Evolutionary conservation across 306 rosid species (phyloP), one percentile per base, ranked within the genome.

Genomic region (Medicago truncatula): DNA sequence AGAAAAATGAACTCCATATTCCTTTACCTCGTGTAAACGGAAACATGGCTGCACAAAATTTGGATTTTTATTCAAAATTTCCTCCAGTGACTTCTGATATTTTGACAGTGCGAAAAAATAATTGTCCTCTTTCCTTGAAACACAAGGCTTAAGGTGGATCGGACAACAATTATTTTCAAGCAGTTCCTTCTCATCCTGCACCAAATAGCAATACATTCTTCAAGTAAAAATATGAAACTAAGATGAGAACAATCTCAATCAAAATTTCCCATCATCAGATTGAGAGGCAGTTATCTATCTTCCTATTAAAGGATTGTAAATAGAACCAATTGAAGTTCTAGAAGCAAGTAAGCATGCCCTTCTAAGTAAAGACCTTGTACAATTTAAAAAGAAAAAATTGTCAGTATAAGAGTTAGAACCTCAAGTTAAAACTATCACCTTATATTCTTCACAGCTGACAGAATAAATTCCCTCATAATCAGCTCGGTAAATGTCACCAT

Each of bases 381-480:
- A 43, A 76, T 75, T 46, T 38, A 80, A 38, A 52, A 20, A 17
- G 1, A 6, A 60, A 71, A 61, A 9, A 16, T 68, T 49, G 64
- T 28, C 50, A 57, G 31, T 41, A 31, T 59, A 62, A 70, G 39
- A 71, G 23, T 56, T 56, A 50, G 23, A 73, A 70, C 77, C 66
- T 76, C 49, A 21, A 36, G 65, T 41, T 50, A 11, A 56, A 85
- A 78, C 44, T 31, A 75, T 21, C 54, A 94, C 96, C 98, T 95
- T 95, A 77, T 95, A 95, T 75, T 95, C 98, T 83, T 95, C 98
- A 36, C 98, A 95, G 71, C 89, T 92, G 76, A 95, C 86, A 73
- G 97, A 95, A 86, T 95, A 95, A 73, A 95, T 95, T 54, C 98
- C 98, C 78, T 90, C 97, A 66, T 92, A 95, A 76, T 95, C 96